Base-by-base conservation (phyloP, 345 rosid species). In the Salix dunnii region DNA sequence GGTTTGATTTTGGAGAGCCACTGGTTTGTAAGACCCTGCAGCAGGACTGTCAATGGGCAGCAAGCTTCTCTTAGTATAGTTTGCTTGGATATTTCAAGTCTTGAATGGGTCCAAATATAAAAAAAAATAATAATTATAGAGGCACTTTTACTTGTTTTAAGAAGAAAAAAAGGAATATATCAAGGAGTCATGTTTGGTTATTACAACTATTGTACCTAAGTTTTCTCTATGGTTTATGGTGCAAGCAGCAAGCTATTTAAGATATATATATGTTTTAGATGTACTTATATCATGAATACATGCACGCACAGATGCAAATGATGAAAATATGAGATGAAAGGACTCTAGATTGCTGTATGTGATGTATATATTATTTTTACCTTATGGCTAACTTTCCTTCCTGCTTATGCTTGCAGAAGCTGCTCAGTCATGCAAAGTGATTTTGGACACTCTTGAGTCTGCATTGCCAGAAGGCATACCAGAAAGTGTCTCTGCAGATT, bases 391-490 rank as follows among this genome's bases (percentile, higher is more conserved):
- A 73, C 63, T 60, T 73, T 14, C 67, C 67, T 65, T 40, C n/a
- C 68, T 61, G 48, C 20, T 35, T 36, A 3, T 62, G 16, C 42
- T 74, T 89, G 88, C 94, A 93, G 97, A 93, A 78, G 97, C 97
- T 85, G 97, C 97, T 71, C 86, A 85, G 85, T 85, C 90, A 69
- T 93, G 97, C 80, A 89, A 85, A 84, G 87, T 88, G 66, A 86
- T 93, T 85, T 87, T 90, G 85, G 97, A 93, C 82, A 84, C 89
- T 4, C 79, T 93, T 3, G 97, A 93, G 78, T 87, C 90, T 84
- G 90, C 97, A 78, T 73, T 87, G 40, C 86, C 90, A 18, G 94
- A 90, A 81, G 94, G 93, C 70, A 83, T 86, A 73, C 93, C 97
- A 31, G 88, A 87, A 74, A 86, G 84, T 78, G 81, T 87, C 75